Evolutionary conservation across 208 protist species (phyloP).

Genomic region (Phytomonas sp.): DNA sequence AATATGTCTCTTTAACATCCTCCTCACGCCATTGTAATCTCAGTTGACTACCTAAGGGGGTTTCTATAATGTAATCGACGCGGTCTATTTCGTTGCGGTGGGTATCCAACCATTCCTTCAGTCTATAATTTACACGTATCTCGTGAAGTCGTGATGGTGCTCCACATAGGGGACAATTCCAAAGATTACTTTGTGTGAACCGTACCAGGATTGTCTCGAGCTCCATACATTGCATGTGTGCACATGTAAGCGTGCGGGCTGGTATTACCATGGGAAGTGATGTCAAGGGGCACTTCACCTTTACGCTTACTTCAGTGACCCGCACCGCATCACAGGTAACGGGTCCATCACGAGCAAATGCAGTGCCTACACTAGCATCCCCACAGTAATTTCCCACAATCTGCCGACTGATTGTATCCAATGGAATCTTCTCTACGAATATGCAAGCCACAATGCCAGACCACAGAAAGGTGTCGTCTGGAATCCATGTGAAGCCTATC

Average conservation of each 20-base stretch:
- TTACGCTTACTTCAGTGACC: conserved; percentile 42
- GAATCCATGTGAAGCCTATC: conserved; percentile 40
- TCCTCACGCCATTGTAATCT: not conserved
- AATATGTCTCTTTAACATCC: not conserved
- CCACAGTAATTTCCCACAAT: conserved; percentile 37
- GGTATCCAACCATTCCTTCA: conserved; percentile 54
- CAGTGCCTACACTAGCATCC: not conserved
- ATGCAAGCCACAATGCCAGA: conserved; percentile 57
- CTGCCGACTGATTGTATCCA: conserved; percentile 23
- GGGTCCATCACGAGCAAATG: not conserved
- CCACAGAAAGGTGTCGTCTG: conserved; percentile 55
- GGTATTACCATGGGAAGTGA: conserved; percentile 46
- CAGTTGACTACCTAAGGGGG: conserved; percentile 9
- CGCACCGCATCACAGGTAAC: conserved; percentile 20
- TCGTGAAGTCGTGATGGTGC: conserved; percentile 43
- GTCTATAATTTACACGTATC: conserved; percentile 64
- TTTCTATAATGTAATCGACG: conserved; percentile 67
- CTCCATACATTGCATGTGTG: conserved; percentile 83
- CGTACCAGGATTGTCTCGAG: conserved; percentile 45
- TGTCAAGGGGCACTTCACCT: conserved; percentile 60
- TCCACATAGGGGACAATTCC: conserved; percentile 81
- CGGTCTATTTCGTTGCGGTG: conserved; percentile 17
- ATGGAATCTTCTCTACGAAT: conserved; percentile 38
- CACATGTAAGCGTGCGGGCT: conserved; percentile 47
- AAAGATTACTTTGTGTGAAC: conserved; percentile 59